These are phyloP conservation scores for Penicillium sp. DNA, from an alignment of 2,329 filamentous ascomycete species.

Conservation along the genomic window DNA sequence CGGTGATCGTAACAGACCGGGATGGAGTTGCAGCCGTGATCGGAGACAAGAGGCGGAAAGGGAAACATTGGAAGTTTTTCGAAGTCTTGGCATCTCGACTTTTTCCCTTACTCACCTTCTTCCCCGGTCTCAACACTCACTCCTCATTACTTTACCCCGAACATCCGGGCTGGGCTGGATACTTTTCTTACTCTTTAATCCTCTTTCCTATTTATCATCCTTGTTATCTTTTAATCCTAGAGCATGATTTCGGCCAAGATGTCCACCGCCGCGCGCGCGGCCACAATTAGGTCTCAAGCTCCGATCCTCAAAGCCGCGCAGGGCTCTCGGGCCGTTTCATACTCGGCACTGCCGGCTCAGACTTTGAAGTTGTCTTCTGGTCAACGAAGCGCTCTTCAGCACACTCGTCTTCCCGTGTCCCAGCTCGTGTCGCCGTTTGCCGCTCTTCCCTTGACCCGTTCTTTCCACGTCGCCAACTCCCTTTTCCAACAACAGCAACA, in stretches of 20 bases:
- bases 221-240: constrained; percentile 7
- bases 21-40: constrained; percentile 18
- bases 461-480: constrained; percentile 37
- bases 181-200: constrained; percentile 6
- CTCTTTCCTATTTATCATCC: background rate
- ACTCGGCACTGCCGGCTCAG: constrained; percentile 40
- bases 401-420: constrained; percentile 23
- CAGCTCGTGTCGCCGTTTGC: constrained; percentile 37
- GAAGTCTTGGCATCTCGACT: constrained; percentile 39
- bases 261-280: constrained; percentile 39
- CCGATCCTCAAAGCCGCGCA: constrained; percentile 36
- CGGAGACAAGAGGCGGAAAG: constrained; percentile 31
- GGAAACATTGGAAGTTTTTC: constrained; percentile 37
- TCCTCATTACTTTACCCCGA: constrained; percentile 25
- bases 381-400: constrained; percentile 38
- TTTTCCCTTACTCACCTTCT: constrained; percentile 34
- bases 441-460: constrained; percentile 37
- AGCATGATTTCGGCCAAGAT: constrained; percentile 44
- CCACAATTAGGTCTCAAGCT: constrained; percentile 36
- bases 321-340: constrained; percentile 33
- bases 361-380: constrained; percentile 9
- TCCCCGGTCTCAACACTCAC: constrained; percentile 29
- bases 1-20: background rate
- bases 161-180: constrained; percentile 25
- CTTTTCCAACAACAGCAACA: constrained; percentile 39